Evolutionary conservation across 2,329 filamentous ascomycete genomes (phyloP).

Genomic region (Fusarium albidum): DNA sequence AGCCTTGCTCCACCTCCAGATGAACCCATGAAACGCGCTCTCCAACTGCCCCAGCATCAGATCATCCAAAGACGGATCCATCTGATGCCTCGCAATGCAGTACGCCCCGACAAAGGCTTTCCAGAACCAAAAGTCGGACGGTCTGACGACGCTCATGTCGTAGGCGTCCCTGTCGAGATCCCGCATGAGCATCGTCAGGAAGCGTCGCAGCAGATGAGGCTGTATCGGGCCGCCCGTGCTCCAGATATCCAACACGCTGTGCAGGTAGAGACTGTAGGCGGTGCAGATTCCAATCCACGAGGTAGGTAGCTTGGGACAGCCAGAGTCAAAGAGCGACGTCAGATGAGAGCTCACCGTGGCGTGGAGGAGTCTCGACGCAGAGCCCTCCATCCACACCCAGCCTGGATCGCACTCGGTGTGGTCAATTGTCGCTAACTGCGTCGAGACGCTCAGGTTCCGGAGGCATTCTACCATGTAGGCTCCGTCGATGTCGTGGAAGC

Average conservation of each 20-base stretch:
- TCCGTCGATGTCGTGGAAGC: slow-evolving; percentile 27
- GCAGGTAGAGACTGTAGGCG: slow-evolving; percentile 25
- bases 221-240: slow-evolving; percentile 11
- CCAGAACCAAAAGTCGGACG: slow-evolving; percentile 31
- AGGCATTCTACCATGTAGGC: slow-evolving; percentile 21
- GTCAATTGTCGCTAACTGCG: not conserved
- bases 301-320: not conserved
- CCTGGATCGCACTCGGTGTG: slow-evolving; percentile 23
- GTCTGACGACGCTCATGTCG: rapidly evolving
- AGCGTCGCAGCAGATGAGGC: slow-evolving; percentile 1
- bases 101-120: slow-evolving; percentile 25
- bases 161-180: slow-evolving; percentile 5
- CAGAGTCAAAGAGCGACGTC: slow-evolving; percentile 11
- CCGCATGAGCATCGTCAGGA: slow-evolving; percentile 11
- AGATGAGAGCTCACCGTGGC: slow-evolving; percentile 28
- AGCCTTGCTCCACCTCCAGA: slow-evolving; percentile 9
- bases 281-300: slow-evolving; percentile 31
- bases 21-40: not conserved
- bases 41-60: not conserved
- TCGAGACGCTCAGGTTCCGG: slow-evolving; percentile 15
- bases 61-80: not conserved
- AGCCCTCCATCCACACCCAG: slow-evolving; percentile 35
- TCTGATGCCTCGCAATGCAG: slow-evolving; percentile 16
- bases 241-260: slow-evolving; percentile 30
- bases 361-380: slow-evolving; percentile 27